phyloP scores from a whole-genome alignment of 768 basidiomycete species.

The Pleurotus eryngii region DNA sequence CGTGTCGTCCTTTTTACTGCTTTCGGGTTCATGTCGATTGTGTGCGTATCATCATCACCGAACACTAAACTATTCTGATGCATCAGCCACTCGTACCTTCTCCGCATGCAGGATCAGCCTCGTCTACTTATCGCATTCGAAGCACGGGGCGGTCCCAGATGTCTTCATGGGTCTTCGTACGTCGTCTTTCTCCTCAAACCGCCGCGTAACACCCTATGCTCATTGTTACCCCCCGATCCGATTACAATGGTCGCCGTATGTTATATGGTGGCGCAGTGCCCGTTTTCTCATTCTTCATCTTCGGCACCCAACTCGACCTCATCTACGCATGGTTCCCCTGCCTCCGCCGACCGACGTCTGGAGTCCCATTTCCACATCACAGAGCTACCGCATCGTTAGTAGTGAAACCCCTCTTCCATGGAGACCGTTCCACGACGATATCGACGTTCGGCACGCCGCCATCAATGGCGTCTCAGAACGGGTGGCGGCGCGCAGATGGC shows the following conservation, averaged over 20 bases:
- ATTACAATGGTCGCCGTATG: background rate
- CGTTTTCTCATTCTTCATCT: background rate
- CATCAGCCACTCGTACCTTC: background rate
- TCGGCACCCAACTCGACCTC: slow-evolving; percentile 4
- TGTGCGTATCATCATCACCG: background rate
- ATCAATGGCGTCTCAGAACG: too few species aligned
- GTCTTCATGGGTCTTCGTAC: background rate
- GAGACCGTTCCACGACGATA: too few species aligned
- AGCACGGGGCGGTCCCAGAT: background rate
- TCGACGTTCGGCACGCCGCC: too few species aligned
- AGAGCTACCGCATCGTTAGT: too few species aligned
- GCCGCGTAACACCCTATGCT: background rate
- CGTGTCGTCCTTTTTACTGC: slow-evolving; percentile 2
- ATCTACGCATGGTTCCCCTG: slow-evolving; percentile 5
- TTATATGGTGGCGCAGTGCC: background rate
- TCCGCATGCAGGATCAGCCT: background rate
- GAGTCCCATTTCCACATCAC: too few species aligned
- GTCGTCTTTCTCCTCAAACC: background rate
- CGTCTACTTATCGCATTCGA: background rate
- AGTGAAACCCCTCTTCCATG: too few species aligned
- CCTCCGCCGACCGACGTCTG: background rate
- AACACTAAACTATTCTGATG: background rate
- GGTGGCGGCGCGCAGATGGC: too few species aligned
- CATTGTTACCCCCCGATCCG: background rate
- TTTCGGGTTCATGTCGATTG: background rate